A percentile compares a stretch with the other conserved stretches of the same genome.
phyloP scores from a whole-genome alignment of 805 yeast genomes.

The Kodamaea sagamina region DNA sequence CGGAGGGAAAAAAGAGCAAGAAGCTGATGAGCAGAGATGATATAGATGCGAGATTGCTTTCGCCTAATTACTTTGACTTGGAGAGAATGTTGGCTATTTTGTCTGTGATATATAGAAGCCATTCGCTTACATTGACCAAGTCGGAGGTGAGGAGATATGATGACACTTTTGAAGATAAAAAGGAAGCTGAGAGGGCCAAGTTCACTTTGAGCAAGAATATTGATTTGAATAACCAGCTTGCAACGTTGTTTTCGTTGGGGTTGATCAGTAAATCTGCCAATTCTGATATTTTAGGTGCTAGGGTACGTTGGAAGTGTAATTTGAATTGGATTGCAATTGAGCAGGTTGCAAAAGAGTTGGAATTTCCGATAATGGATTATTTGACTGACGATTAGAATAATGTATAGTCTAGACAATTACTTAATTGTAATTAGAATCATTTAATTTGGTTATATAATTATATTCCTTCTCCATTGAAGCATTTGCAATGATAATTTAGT shows the following conservation, averaged over 20 bases:
- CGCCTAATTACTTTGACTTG: constrained; percentile 73
- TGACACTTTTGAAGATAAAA: constrained; percentile 35
- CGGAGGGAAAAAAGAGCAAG: constrained; percentile 17
- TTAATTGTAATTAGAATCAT: too few relatives aligned
- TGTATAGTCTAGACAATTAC: too few relatives aligned
- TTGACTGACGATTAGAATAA: constrained; percentile 45
- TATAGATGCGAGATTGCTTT: constrained; percentile 60
- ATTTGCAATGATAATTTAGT: too few relatives aligned
- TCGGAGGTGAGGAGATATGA: constrained; percentile 26
- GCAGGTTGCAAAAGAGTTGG: constrained; percentile 61
- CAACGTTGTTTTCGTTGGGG: constrained; percentile 59
- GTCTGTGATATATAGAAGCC: constrained; percentile 61
- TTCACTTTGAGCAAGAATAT: constrained; percentile 44
- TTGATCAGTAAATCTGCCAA: constrained; percentile 45
- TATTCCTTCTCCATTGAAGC: too few relatives aligned
- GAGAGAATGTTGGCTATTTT: constrained; percentile 81
- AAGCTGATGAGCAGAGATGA: constrained; percentile 38
- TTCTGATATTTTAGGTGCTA: constrained; percentile 62
- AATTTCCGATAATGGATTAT: constrained; percentile 67
- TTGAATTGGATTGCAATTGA: constrained; percentile 66
- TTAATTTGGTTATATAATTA: too few relatives aligned
- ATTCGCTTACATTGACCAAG: constrained; percentile 31
- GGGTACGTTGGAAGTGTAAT: constrained; percentile 77
- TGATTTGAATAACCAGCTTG: constrained; percentile 56
- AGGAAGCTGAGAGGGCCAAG: constrained; percentile 35